These are phyloP conservation scores for Cucurbitaria berberidis DNA, from an alignment of 2,329 filamentous ascomycete species.

Conservation along the genomic window DNA sequence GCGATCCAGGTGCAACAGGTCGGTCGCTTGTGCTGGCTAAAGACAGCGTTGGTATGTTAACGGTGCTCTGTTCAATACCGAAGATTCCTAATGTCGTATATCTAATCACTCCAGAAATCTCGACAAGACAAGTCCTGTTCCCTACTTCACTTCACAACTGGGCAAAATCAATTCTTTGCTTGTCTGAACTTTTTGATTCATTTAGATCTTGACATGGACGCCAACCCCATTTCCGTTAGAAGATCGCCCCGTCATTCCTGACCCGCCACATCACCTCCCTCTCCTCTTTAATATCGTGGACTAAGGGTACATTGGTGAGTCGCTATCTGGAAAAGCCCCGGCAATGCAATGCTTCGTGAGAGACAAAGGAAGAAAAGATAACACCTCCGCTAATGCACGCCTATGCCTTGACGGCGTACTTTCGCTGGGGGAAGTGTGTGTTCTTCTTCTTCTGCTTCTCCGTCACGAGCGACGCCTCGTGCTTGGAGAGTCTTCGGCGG, in stretches of 20 bases:
- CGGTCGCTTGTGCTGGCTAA: too few relatives aligned
- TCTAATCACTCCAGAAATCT: too few relatives aligned
- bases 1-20: too few relatives aligned
- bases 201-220: constrained; percentile 51
- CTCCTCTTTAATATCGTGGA: constrained; percentile 41
- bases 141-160: too few relatives aligned
- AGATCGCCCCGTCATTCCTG: constrained; percentile 45
- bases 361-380: constrained; percentile 47
- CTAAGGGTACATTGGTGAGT: constrained; percentile 50
- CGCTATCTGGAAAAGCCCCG: constrained; percentile 48
- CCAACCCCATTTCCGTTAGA: constrained; percentile 47
- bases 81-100: too few relatives aligned
- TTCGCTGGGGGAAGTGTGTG: constrained; percentile 97
- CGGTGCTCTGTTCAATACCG: too few relatives aligned
- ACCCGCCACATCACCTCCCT: constrained; percentile 40
- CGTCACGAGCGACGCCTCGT: constrained; percentile 83
- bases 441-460: constrained; percentile 97
- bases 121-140: too few relatives aligned
- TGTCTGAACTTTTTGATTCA: constrained; percentile 51
- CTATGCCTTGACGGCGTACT: constrained; percentile 95
- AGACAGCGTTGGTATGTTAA: too few relatives aligned
- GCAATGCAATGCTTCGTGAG: constrained; percentile 51
- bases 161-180: constrained; percentile 29
- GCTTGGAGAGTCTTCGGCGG: constrained; percentile 89
- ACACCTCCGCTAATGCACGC: constrained; percentile 35